Evolutionary conservation across 1,139 yeast genomes (phyloP), one percentile per base, ranked within the genome.

Genomic region (Suhomyces terraborum): DNA sequence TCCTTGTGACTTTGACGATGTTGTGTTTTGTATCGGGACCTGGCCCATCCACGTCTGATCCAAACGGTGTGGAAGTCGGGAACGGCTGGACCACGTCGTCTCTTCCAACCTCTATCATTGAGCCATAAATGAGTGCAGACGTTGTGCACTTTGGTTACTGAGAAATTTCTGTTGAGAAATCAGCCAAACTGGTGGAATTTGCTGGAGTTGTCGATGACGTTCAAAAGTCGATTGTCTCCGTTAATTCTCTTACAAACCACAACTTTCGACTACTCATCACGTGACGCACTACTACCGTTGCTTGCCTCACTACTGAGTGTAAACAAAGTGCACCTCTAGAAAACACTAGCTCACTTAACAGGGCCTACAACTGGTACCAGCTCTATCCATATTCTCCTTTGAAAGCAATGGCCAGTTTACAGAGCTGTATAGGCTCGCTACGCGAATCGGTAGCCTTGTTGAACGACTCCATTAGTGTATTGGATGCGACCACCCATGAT

Each of bases 401-500:
- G n/a, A n/a, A 7, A n/a, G 8, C 19, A 4, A 38, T 38, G 41
- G 41, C 41, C 46, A 51, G 38, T 36, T 46, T 61, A 12, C 47
- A 47, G 26, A 64, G 59, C 46, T 67, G 71, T 45, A 62, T 65
- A 13, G 48, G 49, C 14, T 60, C 69, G 10, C 55, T 69, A 20
- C 53, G 55, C 7, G 66, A 60, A 29, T 63, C 73, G 4, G 65
- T 66, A 2, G 56, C 52, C 7, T 49, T 69, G 6, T 56, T 72
- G 12, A 57, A 57, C 32, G 56, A 58, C n/a, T 60, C 75, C 2
- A 53, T 64, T 39, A 49, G 51, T 17, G 41, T 56, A 7, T 50
- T 73, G 8, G 64, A 61, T n/a, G 58, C 56, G 1, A 56, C 71
- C 5, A 67, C 73, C 8, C 48, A 51, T 33, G 73, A 69, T 41